Evolutionary conservation across 352 stramenopile genomes (phyloP), one percentile per base, ranked within the genome.

Genomic region (Labyrinthula sp.): DNA sequence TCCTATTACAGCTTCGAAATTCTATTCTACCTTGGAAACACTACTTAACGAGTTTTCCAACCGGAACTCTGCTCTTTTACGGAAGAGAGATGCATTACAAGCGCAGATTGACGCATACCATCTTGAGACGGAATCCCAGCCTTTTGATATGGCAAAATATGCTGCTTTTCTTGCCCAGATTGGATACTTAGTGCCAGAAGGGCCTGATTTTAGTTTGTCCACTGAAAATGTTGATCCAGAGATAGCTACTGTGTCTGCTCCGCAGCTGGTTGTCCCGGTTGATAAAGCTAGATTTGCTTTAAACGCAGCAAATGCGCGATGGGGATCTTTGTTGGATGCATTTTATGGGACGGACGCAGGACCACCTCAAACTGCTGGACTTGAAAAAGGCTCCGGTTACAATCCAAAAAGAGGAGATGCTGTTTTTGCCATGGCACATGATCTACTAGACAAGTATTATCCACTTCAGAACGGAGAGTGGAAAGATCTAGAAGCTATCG

Each of bases 301-400:
- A 14, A 64, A 64, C 49, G 58, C 58, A 10, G 58, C 58, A n/a
- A 64, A 64, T 35, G 58, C 58, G 4, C 18, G 57, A n/a, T 64
- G 57, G 57, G 57, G 57, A 14, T 48, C 24, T 4, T 41, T 64
- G n/a, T 39, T 64, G 24, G 47, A 63, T 22, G 54, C 54, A 14
- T 48, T 64, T 9, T 64, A 64, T 43, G 58, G 58, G 27, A 62
- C 58, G 4, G 34, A 64, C 47, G 47, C 47, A 17, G 40, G 54
- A 34, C 28, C 48, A 3, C 2, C 23, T 26, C 31, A 58, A 10
- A 54, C 48, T 17, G 18, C 45, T 31, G 46, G 38, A 23, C n/a
- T 20, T 20, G 35, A 59, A 22, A 48, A 63, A 29, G 50, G 46
- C 22, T 56, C 27, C 10, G 30, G 30, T 15, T 60, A 65, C 40